Base-by-base conservation (phyloP, 2,329 filamentous ascomycete genomes). In the Colletotrichum brevisporum region DNA sequence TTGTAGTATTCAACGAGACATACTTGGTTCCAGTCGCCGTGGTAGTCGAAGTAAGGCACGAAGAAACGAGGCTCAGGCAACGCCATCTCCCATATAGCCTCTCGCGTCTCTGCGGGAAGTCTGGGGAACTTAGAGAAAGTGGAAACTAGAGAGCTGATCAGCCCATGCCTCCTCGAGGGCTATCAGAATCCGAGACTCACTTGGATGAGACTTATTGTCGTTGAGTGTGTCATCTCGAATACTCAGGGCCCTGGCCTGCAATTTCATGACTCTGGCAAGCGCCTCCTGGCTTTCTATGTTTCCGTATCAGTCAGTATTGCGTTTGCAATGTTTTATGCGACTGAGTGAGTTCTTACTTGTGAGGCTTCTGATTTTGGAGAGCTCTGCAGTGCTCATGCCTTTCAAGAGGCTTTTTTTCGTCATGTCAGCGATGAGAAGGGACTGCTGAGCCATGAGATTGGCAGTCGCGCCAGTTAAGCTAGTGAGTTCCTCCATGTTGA, bases 21-120 rank as follows among this genome's bases (percentile, higher is more conserved):
- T 5, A 6, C 1, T 16, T 43, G 13, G 12, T 13, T 6, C 13
- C n/a, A n/a, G n/a, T n/a, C n/a, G n/a, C n/a, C n/a, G n/a, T 13
- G 1, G 16, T 13, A 12, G 41, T 43, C 41, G 3, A 16, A 3
- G 41, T 15, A 15, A 6, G 39, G n/a, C 71, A 84, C 81, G 13
- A 70, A 59, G 1, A 67, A 8, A 2, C 67, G 57, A 5, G 5
- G 0, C 2, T 45, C 26, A 2, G 67, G 58, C 2, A 70, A n/a
- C 5, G 59, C 16, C 52, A 63, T 43, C 43, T 63, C 45, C 68
- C 58, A 70, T 6, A 67, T 45, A 4, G 1, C 6, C n/a, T 43
- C 51, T 5, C 52, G 63, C 3, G 59, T 48, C 15, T 67, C 67
- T 6, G 24, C 15, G 2, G 63, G 67, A 3, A 67, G n/a, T 24